Base-by-base conservation (phyloP, 768 basidiomycete genomes). In the Phylloporus arenicola region DNA sequence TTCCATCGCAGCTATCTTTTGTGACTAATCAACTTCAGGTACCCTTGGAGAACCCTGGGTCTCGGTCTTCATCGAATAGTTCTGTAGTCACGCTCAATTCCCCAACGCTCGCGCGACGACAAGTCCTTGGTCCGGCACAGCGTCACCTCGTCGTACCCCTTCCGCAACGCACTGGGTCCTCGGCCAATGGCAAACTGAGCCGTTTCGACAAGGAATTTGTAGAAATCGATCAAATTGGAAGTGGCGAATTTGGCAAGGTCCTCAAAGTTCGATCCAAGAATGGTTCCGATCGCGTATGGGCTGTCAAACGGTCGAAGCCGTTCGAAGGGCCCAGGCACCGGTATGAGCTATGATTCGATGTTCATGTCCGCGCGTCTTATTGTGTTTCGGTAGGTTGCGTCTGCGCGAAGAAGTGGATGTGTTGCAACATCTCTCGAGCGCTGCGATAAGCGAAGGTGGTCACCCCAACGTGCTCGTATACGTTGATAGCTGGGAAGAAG, bases 401-500 rank as follows among this genome's bases (percentile, higher is more conserved):
- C 78, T 97, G 57, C 80, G 90, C 13, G 96, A 99, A 66, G 96
- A 99, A 72, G 91, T 94, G 33, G 88, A 95, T 57, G 84, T 95
- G 55, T 77, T 98, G 35, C 83, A 86, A 53, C 85, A 88, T 63
- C 81, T 98, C 6, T 70, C 68, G 48, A 67, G 65, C n/a, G 68
- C 70, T 51, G 72, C 63, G 22, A 53, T 47, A 11, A 43, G 52
- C 14, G 48, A 56, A 43, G 57, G 48, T 13, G 58, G 68, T 24
- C 88, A 92, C 68, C 80, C 87, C 0, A 92, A 96, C 68, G 84
- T 97, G 14, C 77, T 99, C 30, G 79, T 78, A 16, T 95, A 93
- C 61, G 75, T 92, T 53, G 92, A 96, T 70, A 93, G 91, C 55
- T 98, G 96, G 96, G 96, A 99, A 69, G 86, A 96, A 65, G 81